Evolutionary conservation across 805 yeast genomes (phyloP).

Genomic region (Candida qinlingensis): DNA sequence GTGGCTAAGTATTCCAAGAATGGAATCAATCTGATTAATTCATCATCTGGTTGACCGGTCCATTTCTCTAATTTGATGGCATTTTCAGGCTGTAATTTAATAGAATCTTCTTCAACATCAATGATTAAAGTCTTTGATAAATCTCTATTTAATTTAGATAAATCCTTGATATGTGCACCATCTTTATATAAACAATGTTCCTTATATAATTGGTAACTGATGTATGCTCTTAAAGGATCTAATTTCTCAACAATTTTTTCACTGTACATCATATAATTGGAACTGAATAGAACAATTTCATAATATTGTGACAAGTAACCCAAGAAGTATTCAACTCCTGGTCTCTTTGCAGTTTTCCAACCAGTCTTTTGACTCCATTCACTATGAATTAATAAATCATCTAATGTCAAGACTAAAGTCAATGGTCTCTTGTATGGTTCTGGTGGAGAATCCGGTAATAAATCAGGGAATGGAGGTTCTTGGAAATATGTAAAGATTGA

Average conservation of each 20-base stretch:
- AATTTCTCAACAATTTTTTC: conserved; percentile 81
- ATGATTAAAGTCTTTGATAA: conserved; percentile 71
- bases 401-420: conserved; percentile 84
- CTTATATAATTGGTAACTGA: conserved; percentile 80
- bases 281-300: conserved; percentile 88
- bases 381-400: conserved; percentile 85
- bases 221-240: conserved; percentile 88
- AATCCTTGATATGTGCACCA: conserved; percentile 85
- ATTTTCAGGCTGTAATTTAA: conserved; percentile 85
- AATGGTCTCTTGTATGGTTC: conserved; percentile 89
- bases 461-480: conserved; percentile 90
- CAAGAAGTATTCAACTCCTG: conserved; percentile 94
- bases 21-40: conserved; percentile 76
- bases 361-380: conserved; percentile 90
- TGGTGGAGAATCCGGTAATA: conserved; percentile 87
- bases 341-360: conserved; percentile 98
- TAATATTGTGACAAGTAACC: conserved; percentile 93
- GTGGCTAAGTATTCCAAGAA: conserved; percentile 93
- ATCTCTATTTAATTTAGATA: conserved; percentile 87
- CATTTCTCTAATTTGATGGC: conserved; percentile 82
- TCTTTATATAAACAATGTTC: conserved; percentile 86
- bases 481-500: conserved; percentile 78
- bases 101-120: conserved; percentile 71
- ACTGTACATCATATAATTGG: conserved; percentile 78
- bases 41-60: conserved; percentile 83